Base-by-base conservation (phyloP, 1,284 basidiomycete genomes). In the Vanrija sp. region DNA sequence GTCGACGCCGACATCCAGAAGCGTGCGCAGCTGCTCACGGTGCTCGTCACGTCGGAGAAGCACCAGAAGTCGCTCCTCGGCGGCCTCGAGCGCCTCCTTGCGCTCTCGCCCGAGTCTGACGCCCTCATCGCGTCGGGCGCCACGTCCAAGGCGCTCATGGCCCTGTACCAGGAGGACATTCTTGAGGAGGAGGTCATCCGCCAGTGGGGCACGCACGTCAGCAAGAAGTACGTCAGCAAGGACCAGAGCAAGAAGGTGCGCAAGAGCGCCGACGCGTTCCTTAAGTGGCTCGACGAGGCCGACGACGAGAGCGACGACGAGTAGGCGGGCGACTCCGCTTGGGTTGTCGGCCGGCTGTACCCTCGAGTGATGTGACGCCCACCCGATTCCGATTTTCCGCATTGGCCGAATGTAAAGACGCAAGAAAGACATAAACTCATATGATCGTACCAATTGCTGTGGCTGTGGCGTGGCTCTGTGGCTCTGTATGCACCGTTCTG, bases 191-290 rank as follows among this genome's bases (percentile, higher is more conserved):
- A 92, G 28, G 82, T 96, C 16, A 82, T 93, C 61, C 85, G 83
- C 49, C 86, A 93, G 64, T 98, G 94, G 94, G 94, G 93, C 29
- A 97, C 91, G 6, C 95, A 98, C 70, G 92, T 96, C 66, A 91
- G 88, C 78, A 96, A 91, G 82, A 97, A 98, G 81, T 98, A 96
- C 73, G 91, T 95, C 55, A 90, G 95, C 78, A 93, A 91, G 79
- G 93, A 98, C 26, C 88, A 83, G 43, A 90, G 88, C 75, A 98
- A 98, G 84, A 93, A 86, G 78, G 93, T 98, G 54, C 83, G 95
- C 65, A 93, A 95, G 80, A 91, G 90, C 21, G 91, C 91, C 62
- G 91, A 91, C 72, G 91, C 94, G 0, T 97, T 98, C 82, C 79
- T 99, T 71, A 91, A 84, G 57, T 62, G 61, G 61, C 55, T 62